Evolutionary conservation across 495 filamentous ascomycete species (phyloP).

Genomic region (Daldinia bambusicola): DNA sequence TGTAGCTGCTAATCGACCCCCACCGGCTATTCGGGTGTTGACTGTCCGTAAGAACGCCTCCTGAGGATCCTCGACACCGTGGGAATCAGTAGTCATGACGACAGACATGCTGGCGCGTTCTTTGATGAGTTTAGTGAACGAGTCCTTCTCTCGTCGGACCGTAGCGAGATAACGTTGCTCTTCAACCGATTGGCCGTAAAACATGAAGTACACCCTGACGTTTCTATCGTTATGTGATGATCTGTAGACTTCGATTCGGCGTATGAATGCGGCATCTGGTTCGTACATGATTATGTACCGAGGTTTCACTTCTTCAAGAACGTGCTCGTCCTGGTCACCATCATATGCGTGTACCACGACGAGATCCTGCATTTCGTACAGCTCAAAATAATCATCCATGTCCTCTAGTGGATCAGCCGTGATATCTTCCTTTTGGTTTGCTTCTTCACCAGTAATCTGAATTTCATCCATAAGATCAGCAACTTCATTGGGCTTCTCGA

Average conservation of each 20-base stretch:
- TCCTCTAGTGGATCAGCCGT: slow-evolving; percentile 82
- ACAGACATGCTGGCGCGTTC: slow-evolving; percentile 94
- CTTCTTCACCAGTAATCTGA: slow-evolving; percentile 81
- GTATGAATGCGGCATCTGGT: slow-evolving; percentile 93
- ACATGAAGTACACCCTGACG: slow-evolving; percentile 94
- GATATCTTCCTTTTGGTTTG: slow-evolving; percentile 79
- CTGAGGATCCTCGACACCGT: slow-evolving; percentile 81
- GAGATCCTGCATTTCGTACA: slow-evolving; percentile 91
- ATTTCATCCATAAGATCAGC: slow-evolving; percentile 72
- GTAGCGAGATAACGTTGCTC: slow-evolving; percentile 93
- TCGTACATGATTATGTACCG: slow-evolving; percentile 99
- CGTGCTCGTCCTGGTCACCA: slow-evolving; percentile 94
- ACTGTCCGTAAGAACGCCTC: slow-evolving; percentile 94
- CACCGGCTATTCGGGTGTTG: slow-evolving; percentile 96
- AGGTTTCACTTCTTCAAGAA: slow-evolving; percentile 91
- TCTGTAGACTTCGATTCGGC: slow-evolving; percentile 93
- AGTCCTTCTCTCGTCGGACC: slow-evolving; percentile 91
- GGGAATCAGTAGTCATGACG: slow-evolving; percentile 76
- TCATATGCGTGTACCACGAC: slow-evolving; percentile 89
- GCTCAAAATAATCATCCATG: slow-evolving; percentile 90
- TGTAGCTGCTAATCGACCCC: slow-evolving; percentile 87
- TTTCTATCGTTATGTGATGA: slow-evolving; percentile 91
- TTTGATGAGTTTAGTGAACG: slow-evolving; percentile 91
- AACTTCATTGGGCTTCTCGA: slow-evolving; percentile 61
- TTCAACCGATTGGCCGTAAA: slow-evolving; percentile 93